A percentile compares a stretch with the other conserved stretches of the same genome.
Conservation (phyloP, 495 filamentous ascomycete genomes). For the Pseudevernia furfuracea region DNA sequence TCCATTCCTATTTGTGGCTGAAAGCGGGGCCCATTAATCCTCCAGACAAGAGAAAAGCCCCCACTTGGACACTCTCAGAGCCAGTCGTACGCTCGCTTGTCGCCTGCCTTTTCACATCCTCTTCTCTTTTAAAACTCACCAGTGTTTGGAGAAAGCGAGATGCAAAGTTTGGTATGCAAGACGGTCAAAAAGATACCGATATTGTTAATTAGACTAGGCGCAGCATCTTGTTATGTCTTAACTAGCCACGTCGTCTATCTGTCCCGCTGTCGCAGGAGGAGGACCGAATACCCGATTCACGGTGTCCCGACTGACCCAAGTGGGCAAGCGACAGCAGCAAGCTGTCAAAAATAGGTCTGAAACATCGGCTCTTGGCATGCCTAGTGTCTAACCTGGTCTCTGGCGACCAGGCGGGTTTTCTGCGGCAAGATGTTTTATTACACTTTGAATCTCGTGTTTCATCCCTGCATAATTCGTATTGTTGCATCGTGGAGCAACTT, state of each 20-base stretch:
- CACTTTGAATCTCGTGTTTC: background rate
- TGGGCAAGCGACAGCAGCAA: background rate
- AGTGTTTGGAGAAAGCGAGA: background rate
- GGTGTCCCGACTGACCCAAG: background rate
- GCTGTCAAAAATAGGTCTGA: background rate
- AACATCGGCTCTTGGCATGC: background rate
- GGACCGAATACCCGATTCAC: background rate
- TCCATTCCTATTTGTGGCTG: background rate
- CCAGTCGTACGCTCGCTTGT: background rate
- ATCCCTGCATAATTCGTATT: background rate
- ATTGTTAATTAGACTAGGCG: background rate
- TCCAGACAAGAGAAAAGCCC: background rate
- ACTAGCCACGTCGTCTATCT: conserved; percentile 4
- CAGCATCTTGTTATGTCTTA: background rate
- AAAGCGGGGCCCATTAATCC: background rate
- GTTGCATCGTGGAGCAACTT: background rate
- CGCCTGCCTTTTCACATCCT: background rate
- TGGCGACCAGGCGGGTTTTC: background rate
- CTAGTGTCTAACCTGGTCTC: background rate
- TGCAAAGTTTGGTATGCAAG: background rate
- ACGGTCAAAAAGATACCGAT: background rate
- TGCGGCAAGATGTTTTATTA: background rate
- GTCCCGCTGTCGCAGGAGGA: background rate
- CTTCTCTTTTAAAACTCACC: background rate
- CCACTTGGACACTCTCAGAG: background rate